Conservation (phyloP, 257 asterid species). For the Solanum pinnatisectum region DNA sequence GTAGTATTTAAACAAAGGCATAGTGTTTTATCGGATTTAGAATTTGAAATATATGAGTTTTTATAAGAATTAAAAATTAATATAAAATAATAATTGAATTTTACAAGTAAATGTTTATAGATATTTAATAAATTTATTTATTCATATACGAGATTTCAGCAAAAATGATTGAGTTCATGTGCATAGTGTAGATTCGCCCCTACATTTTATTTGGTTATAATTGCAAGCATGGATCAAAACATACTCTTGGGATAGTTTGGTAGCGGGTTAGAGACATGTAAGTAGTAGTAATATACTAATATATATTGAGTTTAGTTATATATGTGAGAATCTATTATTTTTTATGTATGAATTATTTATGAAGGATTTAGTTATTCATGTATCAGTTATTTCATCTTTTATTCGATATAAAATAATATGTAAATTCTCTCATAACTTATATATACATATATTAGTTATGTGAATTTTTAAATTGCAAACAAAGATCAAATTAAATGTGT, state of each 20-base stretch:
- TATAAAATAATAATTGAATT: background rate
- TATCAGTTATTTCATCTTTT: background rate
- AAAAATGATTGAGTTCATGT: background rate
- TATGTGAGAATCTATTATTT: background rate
- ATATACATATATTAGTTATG: background rate
- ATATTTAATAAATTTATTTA: background rate
- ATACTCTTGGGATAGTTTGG: background rate
- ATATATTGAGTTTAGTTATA: background rate
- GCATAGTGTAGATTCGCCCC: fast-evolving
- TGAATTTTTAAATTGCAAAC: background rate
- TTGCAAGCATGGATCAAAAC: background rate
- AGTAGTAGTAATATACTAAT: background rate
- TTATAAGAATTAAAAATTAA: too few relatives aligned
- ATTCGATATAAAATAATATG: background rate
- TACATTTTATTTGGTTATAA: background rate
- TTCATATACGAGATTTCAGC: background rate
- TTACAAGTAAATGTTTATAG: background rate
- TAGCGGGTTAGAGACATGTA: background rate
- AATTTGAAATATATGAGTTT: background rate
- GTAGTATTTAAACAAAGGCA: too few relatives aligned
- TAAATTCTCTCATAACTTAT: background rate
- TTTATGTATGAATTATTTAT: background rate
- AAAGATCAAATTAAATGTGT: background rate
- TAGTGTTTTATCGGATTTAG: background rate
- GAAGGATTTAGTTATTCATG: background rate